Base-by-base conservation (phyloP, 2,329 filamentous ascomycete species). In the Stagonosporopsis tanaceti region DNA sequence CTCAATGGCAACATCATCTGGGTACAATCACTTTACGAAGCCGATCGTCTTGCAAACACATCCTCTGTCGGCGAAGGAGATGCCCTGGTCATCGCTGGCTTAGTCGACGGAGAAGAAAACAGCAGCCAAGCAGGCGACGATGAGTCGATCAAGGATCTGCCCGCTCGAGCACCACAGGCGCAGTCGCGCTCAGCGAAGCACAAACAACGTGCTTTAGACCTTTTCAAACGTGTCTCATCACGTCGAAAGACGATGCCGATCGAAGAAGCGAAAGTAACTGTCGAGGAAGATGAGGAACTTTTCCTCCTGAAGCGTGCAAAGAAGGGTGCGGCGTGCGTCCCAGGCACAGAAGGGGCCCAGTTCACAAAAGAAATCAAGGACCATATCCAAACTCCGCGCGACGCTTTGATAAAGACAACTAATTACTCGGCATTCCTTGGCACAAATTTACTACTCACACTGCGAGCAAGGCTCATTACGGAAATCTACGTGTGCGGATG, bases 401-500 rank as follows among this genome's bases (percentile, higher is more conserved):
- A 89, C 67, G 78, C 81, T 9, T 71, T 86, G 20, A 75, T 87
- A 42, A 78, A 83, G 50, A 98, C 97, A 76, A 87, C 87, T 5
- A 86, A 92, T 65, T 98, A 98, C 76, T 98, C 95, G 4, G 93
- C 93, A 14, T 93, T 98, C 71, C 85, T 87, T 50, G 87, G 86
- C 8, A 91, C 89, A 0, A 84, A 85, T 46, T 81, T 98, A 15
- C 83, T 98, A 7, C 82, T 89, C 47, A 83, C 87, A n/a, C 79
- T 98, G 42, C 87, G 93, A n/a, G 87, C 88, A n/a, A 90, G 88
- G 62, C 88, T 97, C 64, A 87, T 96, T 57, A 97, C 93, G 2
- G 91, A 97, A 68, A 81, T 99, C 12, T 97, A 91, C 76, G 85
- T 98, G 24, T 96, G 91, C 69, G 95, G 95, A 22, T 89, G 90